Evolutionary conservation across 1,139 yeast genomes (phyloP).

Genomic region (Nakaseomyces bracarensis): DNA sequence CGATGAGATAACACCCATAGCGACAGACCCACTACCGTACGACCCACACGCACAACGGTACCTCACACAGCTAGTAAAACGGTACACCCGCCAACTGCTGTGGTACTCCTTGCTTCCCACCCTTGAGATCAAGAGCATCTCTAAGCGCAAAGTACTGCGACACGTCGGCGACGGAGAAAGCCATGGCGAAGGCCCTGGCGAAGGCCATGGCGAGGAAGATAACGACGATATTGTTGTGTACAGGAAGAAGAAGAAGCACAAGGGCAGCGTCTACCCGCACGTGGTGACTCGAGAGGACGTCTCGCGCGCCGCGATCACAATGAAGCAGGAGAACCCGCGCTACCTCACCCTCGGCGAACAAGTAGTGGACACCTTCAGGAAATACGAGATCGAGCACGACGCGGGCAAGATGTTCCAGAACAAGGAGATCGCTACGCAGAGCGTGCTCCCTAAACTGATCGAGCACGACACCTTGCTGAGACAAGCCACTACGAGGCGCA

Average conservation of each 20-base stretch:
- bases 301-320: constrained; percentile 15
- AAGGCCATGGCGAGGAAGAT: not conserved
- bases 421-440: constrained; percentile 14
- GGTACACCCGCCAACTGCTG: constrained; percentile 18
- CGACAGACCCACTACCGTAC: constrained; percentile 13
- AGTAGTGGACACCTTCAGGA: constrained; percentile 19
- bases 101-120: constrained; percentile 18
- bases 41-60: constrained; percentile 13
- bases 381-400: constrained; percentile 19
- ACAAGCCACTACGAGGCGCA: too few species aligned
- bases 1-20: constrained; percentile 17
- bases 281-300: constrained; percentile 19
- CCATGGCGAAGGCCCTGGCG: not conserved
- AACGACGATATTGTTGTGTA: not conserved
- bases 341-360: constrained; percentile 20
- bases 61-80: constrained; percentile 12
- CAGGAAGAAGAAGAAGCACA: not conserved
- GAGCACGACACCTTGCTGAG: constrained; percentile 1
- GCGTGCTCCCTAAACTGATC: constrained; percentile 5
- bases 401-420: constrained; percentile 24
- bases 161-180: not conserved
- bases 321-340: constrained; percentile 15
- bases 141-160: not conserved
- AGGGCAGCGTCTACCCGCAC: constrained; percentile 15
- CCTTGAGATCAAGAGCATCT: constrained; percentile 15